A percentile compares a stretch with the other conserved stretches of the same genome.
Conservation (phyloP, 1,284 basidiomycete species). For the Neolentinus lepideus region DNA sequence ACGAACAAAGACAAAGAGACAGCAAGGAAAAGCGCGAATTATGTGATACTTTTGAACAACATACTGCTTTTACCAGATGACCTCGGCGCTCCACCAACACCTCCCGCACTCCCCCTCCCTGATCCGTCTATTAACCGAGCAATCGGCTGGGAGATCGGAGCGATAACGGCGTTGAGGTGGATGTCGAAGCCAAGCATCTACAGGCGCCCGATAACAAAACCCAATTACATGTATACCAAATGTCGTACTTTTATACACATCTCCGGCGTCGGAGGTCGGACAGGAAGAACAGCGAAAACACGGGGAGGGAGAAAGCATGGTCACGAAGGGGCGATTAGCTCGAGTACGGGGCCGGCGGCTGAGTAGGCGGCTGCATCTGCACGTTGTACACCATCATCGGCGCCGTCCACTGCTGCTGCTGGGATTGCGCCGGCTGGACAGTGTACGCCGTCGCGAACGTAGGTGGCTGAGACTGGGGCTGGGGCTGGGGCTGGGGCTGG, state of each 20-base stretch:
- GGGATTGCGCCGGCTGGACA: neutral
- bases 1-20: too few relatives aligned
- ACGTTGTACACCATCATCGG: neutral
- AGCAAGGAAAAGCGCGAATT: neutral
- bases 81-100: neutral
- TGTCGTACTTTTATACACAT: neutral
- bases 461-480: constrained; percentile 4
- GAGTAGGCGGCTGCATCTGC: constrained; percentile 10
- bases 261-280: neutral
- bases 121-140: neutral
- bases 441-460: constrained; percentile 9
- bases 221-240: neutral
- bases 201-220: neutral
- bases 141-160: neutral
- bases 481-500: constrained; percentile 5
- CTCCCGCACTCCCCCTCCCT: neutral
- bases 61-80: too few relatives aligned
- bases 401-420: constrained; percentile 14
- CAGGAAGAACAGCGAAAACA: constrained; percentile 1
- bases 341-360: constrained; percentile 8
- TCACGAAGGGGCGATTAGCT: neutral
- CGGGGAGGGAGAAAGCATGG: neutral
- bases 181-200: too few relatives aligned
- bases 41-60: too few relatives aligned
- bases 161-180: neutral